Evolutionary conservation across 2,329 filamentous ascomycete species (phyloP).

Genomic region (Monosporascus ibericus): DNA sequence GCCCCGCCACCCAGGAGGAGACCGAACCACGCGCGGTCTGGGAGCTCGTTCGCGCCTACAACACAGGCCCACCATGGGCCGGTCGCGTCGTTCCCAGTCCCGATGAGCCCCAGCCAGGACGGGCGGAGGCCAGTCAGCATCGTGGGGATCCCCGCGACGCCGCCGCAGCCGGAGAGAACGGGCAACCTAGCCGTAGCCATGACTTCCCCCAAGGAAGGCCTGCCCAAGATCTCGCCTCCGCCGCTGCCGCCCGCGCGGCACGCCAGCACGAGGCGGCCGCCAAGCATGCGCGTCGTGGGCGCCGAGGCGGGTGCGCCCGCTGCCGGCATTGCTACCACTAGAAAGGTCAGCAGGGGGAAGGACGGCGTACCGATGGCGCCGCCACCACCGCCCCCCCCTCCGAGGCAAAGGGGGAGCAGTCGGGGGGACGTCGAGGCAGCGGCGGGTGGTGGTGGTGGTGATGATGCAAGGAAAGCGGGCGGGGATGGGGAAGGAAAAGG

Average conservation of each 20-base stretch:
- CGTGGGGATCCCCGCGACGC: too few species aligned
- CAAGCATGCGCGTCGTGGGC: slow-evolving; percentile 27
- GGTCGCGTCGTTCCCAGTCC: background rate
- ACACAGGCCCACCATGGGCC: slow-evolving; percentile 5
- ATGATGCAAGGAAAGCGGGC: slow-evolving; percentile 16
- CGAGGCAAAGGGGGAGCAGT: slow-evolving; percentile 41
- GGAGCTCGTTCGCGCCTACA: slow-evolving; percentile 15
- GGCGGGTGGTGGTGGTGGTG: background rate
- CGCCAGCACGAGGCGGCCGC: slow-evolving; percentile 36
- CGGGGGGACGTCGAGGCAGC: slow-evolving; percentile 35
- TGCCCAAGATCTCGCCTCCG: slow-evolving; percentile 30
- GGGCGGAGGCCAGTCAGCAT: background rate
- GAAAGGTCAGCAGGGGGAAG: slow-evolving; percentile 21
- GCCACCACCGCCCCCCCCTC: slow-evolving; percentile 45
- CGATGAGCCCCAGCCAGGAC: background rate
- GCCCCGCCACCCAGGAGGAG: slow-evolving; percentile 52
- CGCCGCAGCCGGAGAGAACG: slow-evolving; percentile 2
- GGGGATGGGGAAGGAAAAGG: background rate
- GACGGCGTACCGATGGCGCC: slow-evolving; percentile 22
- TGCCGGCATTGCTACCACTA: slow-evolving; percentile 22
- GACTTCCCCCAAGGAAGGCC: slow-evolving; percentile 16
- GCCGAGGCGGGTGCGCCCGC: slow-evolving; percentile 20
- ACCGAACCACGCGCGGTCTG: slow-evolving; percentile 30
- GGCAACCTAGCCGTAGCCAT: slow-evolving; percentile 10
- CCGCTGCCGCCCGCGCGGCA: slow-evolving; percentile 41